These are phyloP conservation scores for Ruellia speciosa DNA, from an alignment of 305 asterid genomes.

Conservation along the genomic window DNA sequence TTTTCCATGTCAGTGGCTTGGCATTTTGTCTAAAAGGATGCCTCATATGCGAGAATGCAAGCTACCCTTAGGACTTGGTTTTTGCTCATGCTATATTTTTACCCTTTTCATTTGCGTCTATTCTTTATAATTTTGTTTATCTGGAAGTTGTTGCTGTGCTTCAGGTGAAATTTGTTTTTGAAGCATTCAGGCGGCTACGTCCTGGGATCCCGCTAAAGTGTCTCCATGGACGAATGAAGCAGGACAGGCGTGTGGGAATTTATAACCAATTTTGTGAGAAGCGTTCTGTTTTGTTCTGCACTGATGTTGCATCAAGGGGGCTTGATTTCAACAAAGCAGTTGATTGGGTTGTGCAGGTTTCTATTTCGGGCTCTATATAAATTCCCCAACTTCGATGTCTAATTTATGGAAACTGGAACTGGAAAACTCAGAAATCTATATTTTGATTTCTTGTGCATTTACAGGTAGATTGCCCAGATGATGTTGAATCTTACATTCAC, in stretches of 20 bases:
- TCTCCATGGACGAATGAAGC: slow-evolving; percentile 91
- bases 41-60: neutral
- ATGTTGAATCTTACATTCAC: slow-evolving; percentile 84
- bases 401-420: neutral
- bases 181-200: slow-evolving; percentile 85
- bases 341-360: slow-evolving; percentile 99
- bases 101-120: neutral
- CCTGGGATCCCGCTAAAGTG: slow-evolving; percentile 88
- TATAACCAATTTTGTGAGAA: slow-evolving; percentile 68
- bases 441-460: slow-evolving; percentile 22
- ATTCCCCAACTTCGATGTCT: neutral
- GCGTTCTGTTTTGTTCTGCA: slow-evolving; percentile 63
- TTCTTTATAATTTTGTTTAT: slow-evolving; percentile 16
- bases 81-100: too few species aligned
- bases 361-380: slow-evolving; percentile 8
- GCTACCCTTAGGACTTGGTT: too few species aligned
- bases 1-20: neutral
- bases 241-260: slow-evolving; percentile 65
- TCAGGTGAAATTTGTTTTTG: slow-evolving; percentile 79
- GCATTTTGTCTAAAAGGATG: neutral
- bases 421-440: slow-evolving; percentile 6
- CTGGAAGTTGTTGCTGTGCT: slow-evolving; percentile 15
- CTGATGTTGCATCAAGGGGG: slow-evolving; percentile 94
- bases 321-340: slow-evolving; percentile 86
- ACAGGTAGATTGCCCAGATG: slow-evolving; percentile 97